Conservation (phyloP, 2,329 filamentous ascomycete species). For the Pseudogymnoascus sp. region DNA sequence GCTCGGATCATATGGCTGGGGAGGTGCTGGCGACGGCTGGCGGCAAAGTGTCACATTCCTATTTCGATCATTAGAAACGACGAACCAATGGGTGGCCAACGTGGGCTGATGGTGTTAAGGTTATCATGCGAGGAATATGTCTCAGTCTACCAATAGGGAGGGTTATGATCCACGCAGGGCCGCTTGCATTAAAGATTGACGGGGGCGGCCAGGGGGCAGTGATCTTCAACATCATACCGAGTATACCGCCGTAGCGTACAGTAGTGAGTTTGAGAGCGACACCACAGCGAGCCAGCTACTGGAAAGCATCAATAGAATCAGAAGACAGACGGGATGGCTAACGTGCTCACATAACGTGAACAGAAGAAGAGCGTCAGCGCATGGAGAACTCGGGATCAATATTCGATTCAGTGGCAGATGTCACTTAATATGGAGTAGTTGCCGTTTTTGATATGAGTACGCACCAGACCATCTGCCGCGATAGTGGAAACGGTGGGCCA, state of each 20-base stretch:
- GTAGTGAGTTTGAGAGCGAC: not conserved
- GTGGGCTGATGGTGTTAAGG: not conserved
- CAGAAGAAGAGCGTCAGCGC: not conserved
- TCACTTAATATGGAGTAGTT: not conserved
- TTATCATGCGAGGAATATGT: conserved; percentile 2
- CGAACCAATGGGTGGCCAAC: conserved; percentile 4
- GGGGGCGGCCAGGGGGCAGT: not conserved
- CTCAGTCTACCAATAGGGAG: not conserved
- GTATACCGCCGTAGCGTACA: not conserved
- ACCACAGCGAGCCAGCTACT: not conserved
- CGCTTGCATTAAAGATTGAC: conserved; percentile 4
- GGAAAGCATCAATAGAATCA: not conserved
- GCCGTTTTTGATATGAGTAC: not conserved
- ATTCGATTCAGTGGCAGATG: not conserved
- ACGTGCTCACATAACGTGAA: not conserved
- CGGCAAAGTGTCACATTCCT: conserved; percentile 3
- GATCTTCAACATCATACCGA: conserved; percentile 1
- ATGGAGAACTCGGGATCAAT: not conserved
- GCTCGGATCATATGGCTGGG: not conserved
- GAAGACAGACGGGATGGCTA: not conserved
- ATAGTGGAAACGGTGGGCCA: not conserved
- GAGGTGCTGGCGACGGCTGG: not conserved
- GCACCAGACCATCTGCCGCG: not conserved
- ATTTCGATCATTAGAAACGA: conserved; percentile 2
- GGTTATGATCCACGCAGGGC: conserved; percentile 4